Evolutionary conservation across 495 filamentous ascomycete species (phyloP).

Genomic region (Neurospora intermedia): DNA sequence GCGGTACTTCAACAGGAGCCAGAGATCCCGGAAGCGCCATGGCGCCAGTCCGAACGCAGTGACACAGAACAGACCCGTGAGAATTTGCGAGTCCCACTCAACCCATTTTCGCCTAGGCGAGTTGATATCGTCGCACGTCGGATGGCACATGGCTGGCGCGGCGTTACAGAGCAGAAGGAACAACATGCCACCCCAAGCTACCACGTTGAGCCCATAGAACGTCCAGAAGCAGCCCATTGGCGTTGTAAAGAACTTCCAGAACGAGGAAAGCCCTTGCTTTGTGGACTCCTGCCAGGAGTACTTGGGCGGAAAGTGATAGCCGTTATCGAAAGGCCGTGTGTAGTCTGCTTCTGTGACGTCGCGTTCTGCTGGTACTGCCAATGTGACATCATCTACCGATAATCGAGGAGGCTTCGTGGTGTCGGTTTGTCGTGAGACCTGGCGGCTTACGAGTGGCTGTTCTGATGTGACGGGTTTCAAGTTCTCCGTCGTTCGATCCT

Average conservation of each 20-base stretch:
- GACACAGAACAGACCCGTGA: constrained; percentile 78
- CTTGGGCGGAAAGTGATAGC: constrained; percentile 62
- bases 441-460: background rate
- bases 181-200: constrained; percentile 87
- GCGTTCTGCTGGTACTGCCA: background rate
- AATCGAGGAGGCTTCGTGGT: background rate
- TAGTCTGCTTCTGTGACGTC: background rate
- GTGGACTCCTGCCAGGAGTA: constrained; percentile 51
- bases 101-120: constrained; percentile 70
- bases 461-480: background rate
- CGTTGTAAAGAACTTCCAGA: constrained; percentile 46
- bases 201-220: constrained; percentile 67
- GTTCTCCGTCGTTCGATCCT: background rate
- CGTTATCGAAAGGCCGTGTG: constrained; percentile 36
- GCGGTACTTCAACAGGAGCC: constrained; percentile 54
- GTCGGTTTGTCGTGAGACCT: background rate
- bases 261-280: constrained; percentile 42
- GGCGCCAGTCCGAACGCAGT: constrained; percentile 76
- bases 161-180: constrained; percentile 73
- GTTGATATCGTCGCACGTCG: constrained; percentile 60
- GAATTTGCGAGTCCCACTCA: constrained; percentile 73
- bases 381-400: constrained; percentile 9
- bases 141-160: constrained; percentile 67
- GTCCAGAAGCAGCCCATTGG: constrained; percentile 63
- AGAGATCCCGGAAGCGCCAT: constrained; percentile 76